phyloP scores from a whole-genome alignment of 495 filamentous ascomycete species.

The Lasiosphaeriaceae sp. region DNA sequence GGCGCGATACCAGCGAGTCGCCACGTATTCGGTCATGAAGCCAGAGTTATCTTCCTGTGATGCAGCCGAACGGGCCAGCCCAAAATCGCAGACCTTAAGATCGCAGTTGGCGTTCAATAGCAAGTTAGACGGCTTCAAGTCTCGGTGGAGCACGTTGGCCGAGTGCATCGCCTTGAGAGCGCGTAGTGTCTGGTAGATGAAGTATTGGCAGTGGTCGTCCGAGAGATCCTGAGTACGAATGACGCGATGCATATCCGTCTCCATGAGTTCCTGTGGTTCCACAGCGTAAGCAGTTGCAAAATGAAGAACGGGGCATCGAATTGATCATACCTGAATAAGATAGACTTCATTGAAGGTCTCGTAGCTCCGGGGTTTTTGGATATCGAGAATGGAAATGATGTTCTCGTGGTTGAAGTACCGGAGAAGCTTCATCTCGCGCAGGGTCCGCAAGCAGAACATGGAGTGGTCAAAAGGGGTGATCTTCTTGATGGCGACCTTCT shows the following conservation, averaged over 20 bases:
- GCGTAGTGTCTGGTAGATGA: conserved; percentile 99
- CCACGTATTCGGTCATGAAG: conserved; percentile 99
- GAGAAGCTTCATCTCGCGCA: conserved; percentile 99
- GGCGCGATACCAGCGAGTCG: conserved; percentile 97
- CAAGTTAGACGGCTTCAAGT: conserved; percentile 95
- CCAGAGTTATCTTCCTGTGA: conserved; percentile 98
- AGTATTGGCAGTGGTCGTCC: conserved; percentile 99
- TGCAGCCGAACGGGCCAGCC: conserved; percentile 85
- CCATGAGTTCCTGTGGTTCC: conserved; percentile 88
- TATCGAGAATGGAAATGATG: conserved; percentile 98
- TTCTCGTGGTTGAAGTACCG: conserved; percentile 99
- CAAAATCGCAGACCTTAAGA: conserved; percentile 98
- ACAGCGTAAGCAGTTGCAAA: not conserved
- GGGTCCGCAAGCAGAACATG: conserved; percentile 96
- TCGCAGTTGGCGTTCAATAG: conserved; percentile 99
- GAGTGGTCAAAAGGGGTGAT: conserved; percentile 99
- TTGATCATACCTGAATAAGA: conserved; percentile 78
- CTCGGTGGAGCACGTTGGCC: conserved; percentile 95
- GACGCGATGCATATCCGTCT: conserved; percentile 99
- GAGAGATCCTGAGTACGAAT: conserved; percentile 98
- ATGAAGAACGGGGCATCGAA: not conserved
- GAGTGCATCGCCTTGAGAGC: conserved; percentile 99
- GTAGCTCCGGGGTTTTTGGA: conserved; percentile 94
- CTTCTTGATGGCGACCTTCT: conserved; percentile 99
- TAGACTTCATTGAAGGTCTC: conserved; percentile 98